Evolutionary conservation across 441 rosid species (phyloP).

Genomic region (Erodium moschatum): DNA sequence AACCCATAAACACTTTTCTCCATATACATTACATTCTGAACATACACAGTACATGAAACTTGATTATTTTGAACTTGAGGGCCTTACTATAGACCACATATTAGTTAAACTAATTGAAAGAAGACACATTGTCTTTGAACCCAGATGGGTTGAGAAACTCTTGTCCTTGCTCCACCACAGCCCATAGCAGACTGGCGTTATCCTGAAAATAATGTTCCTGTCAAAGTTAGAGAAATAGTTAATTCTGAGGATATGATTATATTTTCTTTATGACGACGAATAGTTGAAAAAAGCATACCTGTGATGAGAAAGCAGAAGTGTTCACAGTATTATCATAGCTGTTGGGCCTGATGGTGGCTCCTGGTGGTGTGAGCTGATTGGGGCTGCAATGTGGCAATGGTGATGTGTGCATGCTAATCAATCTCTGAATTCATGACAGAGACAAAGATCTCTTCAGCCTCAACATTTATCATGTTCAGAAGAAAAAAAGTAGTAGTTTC

Average conservation of each 20-base stretch:
- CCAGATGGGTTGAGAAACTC: not conserved
- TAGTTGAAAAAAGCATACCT: not conserved
- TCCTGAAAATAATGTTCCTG: not conserved
- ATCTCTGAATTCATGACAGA: constrained; percentile 31
- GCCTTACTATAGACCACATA: not conserved
- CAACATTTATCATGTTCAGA: constrained; percentile 8
- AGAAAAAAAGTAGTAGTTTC: not conserved
- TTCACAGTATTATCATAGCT: not conserved
- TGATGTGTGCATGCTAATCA: constrained; percentile 24
- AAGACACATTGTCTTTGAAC: not conserved
- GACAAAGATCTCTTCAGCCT: constrained; percentile 31
- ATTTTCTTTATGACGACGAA: too few species aligned
- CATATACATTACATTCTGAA: not conserved
- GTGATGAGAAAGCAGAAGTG: not conserved
- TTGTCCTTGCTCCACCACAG: not conserved
- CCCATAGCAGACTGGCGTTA: not conserved
- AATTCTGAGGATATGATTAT: not conserved
- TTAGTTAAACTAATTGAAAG: not conserved
- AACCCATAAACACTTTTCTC: not conserved
- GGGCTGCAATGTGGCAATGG: constrained; percentile 35
- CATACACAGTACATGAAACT: not conserved
- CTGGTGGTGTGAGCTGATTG: constrained; percentile 21
- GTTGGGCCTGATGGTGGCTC: constrained; percentile 9
- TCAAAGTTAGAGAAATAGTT: not conserved
- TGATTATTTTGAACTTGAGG: not conserved